Evolutionary conservation across 768 basidiomycete genomes (phyloP).

Genomic region (Tephrocybe rancida): DNA sequence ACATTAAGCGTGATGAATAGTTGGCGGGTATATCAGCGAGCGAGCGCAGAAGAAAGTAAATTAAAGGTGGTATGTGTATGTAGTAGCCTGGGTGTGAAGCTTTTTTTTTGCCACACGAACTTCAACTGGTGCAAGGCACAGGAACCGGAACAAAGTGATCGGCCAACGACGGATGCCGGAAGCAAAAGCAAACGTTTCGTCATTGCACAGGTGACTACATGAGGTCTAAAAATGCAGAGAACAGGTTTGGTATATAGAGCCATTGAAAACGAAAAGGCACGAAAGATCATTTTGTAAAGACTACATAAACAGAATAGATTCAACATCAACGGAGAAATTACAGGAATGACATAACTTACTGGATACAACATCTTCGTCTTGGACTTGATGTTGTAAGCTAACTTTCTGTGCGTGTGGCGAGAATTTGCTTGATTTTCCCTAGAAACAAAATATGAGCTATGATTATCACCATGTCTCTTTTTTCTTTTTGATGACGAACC

Average conservation of each 20-base stretch:
- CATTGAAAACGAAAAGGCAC: too few relatives aligned
- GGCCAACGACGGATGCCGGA: too few relatives aligned
- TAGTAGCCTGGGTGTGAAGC: too few relatives aligned
- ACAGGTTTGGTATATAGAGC: too few relatives aligned
- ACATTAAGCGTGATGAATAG: background rate
- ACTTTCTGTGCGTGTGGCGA: slow-evolving; percentile 94
- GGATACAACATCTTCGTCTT: slow-evolving; percentile 88
- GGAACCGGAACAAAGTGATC: too few relatives aligned
- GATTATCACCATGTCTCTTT: too few relatives aligned
- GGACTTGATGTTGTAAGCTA: slow-evolving; percentile 79
- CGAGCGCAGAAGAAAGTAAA: background rate
- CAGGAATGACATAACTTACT: slow-evolving; percentile 50
- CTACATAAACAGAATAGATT: slow-evolving; percentile 7
- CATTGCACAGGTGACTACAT: too few relatives aligned
- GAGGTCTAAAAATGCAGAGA: too few relatives aligned
- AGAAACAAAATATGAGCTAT: background rate
- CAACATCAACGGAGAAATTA: slow-evolving; percentile 1
- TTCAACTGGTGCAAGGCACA: too few relatives aligned
- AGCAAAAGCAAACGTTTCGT: too few relatives aligned
- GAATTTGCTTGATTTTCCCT: slow-evolving; percentile 96
- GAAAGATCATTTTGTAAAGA: slow-evolving; percentile 31
- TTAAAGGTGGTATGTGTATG: too few relatives aligned
- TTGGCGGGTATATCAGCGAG: background rate
- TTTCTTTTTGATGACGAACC: slow-evolving; percentile 14
- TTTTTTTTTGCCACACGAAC: too few relatives aligned